Conservation (phyloP, 768 basidiomycete genomes). For the Boletus pseudo-olivaceus region DNA sequence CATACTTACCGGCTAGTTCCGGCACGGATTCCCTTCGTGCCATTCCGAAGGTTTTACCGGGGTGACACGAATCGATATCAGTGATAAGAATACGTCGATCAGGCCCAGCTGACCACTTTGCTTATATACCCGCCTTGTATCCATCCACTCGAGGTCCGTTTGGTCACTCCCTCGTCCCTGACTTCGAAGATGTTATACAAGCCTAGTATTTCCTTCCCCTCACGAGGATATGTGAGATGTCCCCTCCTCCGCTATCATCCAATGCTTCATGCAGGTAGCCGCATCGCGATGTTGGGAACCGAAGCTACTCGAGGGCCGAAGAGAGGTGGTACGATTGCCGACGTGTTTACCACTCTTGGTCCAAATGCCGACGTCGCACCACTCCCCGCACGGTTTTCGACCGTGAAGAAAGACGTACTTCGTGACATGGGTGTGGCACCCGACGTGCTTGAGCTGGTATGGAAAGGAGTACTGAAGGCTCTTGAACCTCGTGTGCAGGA, state of each 20-base stretch:
- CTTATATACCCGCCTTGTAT: not conserved
- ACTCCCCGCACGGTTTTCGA: slow-evolving; percentile 55
- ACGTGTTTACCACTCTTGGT: slow-evolving; percentile 45
- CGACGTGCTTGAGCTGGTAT: slow-evolving; percentile 40
- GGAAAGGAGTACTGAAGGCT: slow-evolving; percentile 52
- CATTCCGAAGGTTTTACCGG: too few relatives aligned
- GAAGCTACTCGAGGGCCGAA: slow-evolving; percentile 11
- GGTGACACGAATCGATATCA: too few relatives aligned
- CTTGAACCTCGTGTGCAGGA: slow-evolving; percentile 45
- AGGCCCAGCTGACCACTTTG: not conserved
- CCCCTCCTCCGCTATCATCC: not conserved
- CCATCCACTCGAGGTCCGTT: not conserved
- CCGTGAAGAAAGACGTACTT: slow-evolving; percentile 57
- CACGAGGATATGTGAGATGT: not conserved
- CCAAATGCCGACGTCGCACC: slow-evolving; percentile 34
- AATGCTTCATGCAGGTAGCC: not conserved
- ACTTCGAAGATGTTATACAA: slow-evolving; percentile 1
- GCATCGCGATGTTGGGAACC: slow-evolving; percentile 10
- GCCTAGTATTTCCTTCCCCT: not conserved
- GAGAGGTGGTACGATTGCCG: slow-evolving; percentile 41
- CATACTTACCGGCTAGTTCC: too few relatives aligned
- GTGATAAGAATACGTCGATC: too few relatives aligned
- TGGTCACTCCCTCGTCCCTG: too few relatives aligned
- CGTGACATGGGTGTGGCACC: slow-evolving; percentile 29
- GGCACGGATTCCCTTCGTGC: too few relatives aligned